Conservation (phyloP, 2,329 filamentous ascomycete genomes). For the Diaporthe capsici region DNA sequence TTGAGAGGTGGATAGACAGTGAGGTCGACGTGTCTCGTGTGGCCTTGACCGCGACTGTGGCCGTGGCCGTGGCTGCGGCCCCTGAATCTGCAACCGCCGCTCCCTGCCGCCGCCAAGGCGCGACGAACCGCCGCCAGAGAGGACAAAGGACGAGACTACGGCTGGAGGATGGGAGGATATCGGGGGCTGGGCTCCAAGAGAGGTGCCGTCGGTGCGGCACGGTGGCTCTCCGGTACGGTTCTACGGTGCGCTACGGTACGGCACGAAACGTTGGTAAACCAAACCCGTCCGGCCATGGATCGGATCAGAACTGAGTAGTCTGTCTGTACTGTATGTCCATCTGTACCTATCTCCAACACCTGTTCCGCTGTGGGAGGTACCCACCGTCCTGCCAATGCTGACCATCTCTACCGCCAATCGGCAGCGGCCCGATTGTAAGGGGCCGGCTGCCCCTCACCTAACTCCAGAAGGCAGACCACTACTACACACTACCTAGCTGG, state of each 20-base stretch:
- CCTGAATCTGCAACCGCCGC: background rate
- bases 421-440: conserved; percentile 29
- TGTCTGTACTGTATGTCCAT: too few relatives aligned
- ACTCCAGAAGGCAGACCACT: background rate
- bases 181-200: background rate
- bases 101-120: conserved; percentile 14
- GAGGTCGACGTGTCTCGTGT: background rate
- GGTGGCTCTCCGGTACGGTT: background rate
- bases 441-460: background rate
- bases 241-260: background rate
- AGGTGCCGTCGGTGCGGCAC: background rate
- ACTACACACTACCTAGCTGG: background rate
- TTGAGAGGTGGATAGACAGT: background rate
- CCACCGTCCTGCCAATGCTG: background rate
- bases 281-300: background rate
- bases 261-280: background rate
- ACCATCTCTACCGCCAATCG: conserved; percentile 33
- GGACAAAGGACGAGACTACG: background rate
- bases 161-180: too few relatives aligned
- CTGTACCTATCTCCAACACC: background rate
- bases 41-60: background rate
- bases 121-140: background rate
- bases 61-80: background rate
- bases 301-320: background rate
- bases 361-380: background rate